Evolutionary conservation across 2,329 filamentous ascomycete genomes (phyloP).

Genomic region (Pseudogymnoascus sp.): DNA sequence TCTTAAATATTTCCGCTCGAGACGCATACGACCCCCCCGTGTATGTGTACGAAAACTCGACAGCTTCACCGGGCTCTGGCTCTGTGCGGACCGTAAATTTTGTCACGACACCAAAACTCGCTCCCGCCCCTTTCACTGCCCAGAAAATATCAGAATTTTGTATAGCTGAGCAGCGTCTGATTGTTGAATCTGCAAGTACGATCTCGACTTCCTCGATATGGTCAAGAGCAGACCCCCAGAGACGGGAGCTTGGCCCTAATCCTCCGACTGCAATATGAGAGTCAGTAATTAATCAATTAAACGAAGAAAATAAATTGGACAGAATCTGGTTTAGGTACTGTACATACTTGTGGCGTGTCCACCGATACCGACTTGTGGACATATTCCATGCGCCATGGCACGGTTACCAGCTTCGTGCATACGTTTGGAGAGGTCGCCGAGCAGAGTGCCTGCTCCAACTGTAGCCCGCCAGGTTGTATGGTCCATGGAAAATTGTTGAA

Average conservation of each 20-base stretch:
- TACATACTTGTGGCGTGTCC: conserved; percentile 44
- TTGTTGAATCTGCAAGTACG: conserved; percentile 32
- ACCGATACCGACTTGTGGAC: conserved; percentile 51
- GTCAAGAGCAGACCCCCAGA: conserved; percentile 45
- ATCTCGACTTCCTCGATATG: conserved; percentile 40
- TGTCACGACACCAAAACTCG: conserved; percentile 32
- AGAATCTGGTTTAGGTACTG: conserved; percentile 31
- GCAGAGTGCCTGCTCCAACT: conserved; percentile 45
- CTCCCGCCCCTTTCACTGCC: conserved; percentile 29
- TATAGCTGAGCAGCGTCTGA: conserved; percentile 24
- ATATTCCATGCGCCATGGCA: conserved; percentile 54
- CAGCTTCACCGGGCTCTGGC: conserved; percentile 44
- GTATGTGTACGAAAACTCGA: conserved; percentile 52
- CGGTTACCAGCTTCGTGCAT: conserved; percentile 45
- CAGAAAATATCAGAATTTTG: conserved; percentile 28
- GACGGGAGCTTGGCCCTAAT: conserved; percentile 36
- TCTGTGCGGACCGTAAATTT: conserved; percentile 38
- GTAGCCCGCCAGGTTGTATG: conserved; percentile 44
- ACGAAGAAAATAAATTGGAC: conserved; percentile 32
- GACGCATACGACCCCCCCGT: conserved; percentile 41
- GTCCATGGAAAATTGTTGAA: conserved; percentile 48
- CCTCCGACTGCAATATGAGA: conserved; percentile 33
- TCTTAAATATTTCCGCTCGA: conserved; percentile 42
- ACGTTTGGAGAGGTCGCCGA: conserved; percentile 43
- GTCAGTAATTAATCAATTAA: conserved; percentile 18